phyloP scores from a whole-genome alignment of 306 rosid genomes.

The Quillaja saponaria region DNA sequence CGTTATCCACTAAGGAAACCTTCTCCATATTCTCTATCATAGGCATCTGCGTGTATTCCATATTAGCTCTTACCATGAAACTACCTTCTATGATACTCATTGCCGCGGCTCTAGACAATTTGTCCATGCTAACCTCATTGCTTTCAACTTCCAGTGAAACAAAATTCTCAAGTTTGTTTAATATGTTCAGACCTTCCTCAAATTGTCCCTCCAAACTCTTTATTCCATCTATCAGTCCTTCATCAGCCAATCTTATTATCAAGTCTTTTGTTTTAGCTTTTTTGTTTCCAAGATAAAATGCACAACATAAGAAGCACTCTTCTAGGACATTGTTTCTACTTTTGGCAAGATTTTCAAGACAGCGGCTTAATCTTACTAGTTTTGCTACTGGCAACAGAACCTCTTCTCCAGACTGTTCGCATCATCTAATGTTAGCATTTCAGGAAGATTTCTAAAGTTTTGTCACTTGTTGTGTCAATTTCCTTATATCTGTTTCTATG shows the following conservation, averaged over 20 bases:
- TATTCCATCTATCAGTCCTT: constrained; percentile 9
- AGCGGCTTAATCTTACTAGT: too few relatives aligned
- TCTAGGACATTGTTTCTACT: too few relatives aligned
- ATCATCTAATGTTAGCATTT: constrained; percentile 15
- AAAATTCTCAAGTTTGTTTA: not conserved
- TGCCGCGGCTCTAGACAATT: constrained; percentile 1
- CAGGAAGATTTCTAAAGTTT: constrained; percentile 15
- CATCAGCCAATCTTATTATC: not conserved
- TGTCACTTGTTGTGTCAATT: constrained; percentile 15
- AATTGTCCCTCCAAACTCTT: constrained; percentile 15
- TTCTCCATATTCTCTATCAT: not conserved
- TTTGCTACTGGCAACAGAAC: constrained; percentile 13
- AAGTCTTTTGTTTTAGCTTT: not conserved
- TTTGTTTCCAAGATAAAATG: constrained; percentile 9
- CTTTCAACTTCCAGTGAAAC: not conserved
- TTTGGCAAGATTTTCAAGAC: too few relatives aligned
- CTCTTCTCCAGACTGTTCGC: constrained; percentile 1
- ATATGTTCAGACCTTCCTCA: not conserved
- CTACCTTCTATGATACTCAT: not conserved
- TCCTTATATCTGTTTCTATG: constrained; percentile 8
- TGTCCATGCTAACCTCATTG: not conserved
- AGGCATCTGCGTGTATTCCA: not conserved
- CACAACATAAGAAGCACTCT: constrained; percentile 28
- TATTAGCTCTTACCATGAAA: not conserved
- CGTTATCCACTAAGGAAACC: not conserved